Evolutionary conservation across 108 stramenopile species (phyloP).

Genomic region (Nitzschia sp.): DNA sequence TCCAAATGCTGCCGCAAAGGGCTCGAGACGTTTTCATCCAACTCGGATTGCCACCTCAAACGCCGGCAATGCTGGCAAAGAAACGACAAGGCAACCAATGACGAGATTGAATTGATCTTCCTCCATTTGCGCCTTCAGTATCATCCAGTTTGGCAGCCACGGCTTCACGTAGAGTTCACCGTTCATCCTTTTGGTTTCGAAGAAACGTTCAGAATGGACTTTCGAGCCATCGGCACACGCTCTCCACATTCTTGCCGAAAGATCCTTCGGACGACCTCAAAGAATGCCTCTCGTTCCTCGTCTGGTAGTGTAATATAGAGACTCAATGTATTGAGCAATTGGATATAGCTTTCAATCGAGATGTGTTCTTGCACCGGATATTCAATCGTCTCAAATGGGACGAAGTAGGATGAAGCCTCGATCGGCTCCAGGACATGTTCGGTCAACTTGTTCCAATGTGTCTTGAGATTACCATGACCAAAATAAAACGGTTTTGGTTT

Average conservation of each 20-base stretch:
- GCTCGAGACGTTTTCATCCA: constrained; percentile 1
- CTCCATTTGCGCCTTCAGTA: background rate
- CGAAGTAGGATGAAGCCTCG: background rate
- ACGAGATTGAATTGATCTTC: background rate
- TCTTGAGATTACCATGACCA: background rate
- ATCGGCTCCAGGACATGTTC: background rate
- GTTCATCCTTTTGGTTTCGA: background rate
- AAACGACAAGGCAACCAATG: background rate
- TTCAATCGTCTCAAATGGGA: background rate
- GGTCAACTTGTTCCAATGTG: background rate
- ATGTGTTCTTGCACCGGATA: background rate
- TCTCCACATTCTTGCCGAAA: background rate
- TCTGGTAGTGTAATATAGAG: background rate
- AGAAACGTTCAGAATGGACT: background rate
- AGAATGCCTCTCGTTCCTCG: background rate
- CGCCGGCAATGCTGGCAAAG: background rate
- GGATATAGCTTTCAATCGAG: constrained; percentile 1
- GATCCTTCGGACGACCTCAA: background rate
- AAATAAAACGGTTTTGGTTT: constrained; percentile 4
- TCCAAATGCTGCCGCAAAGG: constrained; percentile 21
- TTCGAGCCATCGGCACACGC: background rate
- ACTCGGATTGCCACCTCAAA: constrained; percentile 9
- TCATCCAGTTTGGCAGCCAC: too few species aligned
- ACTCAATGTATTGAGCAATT: background rate
- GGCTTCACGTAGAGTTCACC: too few species aligned